These are phyloP conservation scores for Avena eriantha DNA, from an alignment of 176 grass and related monocot genomes.

Conservation along the genomic window DNA sequence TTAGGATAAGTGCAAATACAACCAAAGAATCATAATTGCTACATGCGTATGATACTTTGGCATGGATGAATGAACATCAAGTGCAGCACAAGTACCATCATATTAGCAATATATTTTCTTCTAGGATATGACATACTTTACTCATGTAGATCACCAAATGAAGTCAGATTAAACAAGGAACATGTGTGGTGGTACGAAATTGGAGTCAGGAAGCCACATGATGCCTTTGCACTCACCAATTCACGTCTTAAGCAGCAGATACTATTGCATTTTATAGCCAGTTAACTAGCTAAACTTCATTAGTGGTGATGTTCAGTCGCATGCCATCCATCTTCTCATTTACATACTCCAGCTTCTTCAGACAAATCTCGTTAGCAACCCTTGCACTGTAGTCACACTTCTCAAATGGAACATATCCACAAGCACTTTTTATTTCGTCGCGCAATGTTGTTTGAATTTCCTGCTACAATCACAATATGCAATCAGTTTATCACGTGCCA, in stretches of 20 bases:
- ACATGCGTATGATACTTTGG: background rate
- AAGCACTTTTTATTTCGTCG: constrained; percentile 90
- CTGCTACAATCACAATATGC: constrained; percentile 46
- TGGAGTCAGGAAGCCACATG: background rate
- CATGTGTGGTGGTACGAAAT: background rate
- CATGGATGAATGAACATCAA: constrained; percentile 6
- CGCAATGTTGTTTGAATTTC: constrained; percentile 87
- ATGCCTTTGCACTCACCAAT: constrained; percentile 19
- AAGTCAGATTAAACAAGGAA: background rate
- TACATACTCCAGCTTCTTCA: constrained; percentile 84
- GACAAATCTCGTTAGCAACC: constrained; percentile 91
- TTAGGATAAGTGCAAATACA: background rate
- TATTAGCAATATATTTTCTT: background rate
- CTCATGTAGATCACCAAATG: background rate
- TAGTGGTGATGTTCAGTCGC: constrained; percentile 61
- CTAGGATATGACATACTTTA: background rate
- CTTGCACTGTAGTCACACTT: constrained; percentile 89
- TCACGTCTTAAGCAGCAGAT: background rate
- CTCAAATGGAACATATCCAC: constrained; percentile 89
- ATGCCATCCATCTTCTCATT: constrained; percentile 77
- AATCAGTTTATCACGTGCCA: background rate
- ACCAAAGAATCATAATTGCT: background rate
- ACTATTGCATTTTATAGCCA: background rate
- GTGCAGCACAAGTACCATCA: constrained; percentile 5
- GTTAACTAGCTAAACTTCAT: constrained; percentile 18